These are phyloP conservation scores for Fusarium sp. DNA, from an alignment of 2,329 filamentous ascomycete species.

Conservation along the genomic window DNA sequence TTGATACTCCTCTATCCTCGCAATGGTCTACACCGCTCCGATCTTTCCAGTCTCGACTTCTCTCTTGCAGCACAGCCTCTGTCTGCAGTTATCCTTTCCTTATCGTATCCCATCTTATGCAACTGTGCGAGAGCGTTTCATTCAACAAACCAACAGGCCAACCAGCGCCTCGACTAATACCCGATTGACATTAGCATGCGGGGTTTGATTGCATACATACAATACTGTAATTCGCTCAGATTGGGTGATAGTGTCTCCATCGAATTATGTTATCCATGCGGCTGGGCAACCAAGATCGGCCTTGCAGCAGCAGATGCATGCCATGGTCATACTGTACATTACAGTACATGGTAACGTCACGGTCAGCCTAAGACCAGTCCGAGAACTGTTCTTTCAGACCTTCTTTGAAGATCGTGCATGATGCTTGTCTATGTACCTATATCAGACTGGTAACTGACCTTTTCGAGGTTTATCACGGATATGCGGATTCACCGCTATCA, in stretches of 20 bases:
- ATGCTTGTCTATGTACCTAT: background rate
- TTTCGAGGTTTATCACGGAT: background rate
- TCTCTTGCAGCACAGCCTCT: constrained; percentile 20
- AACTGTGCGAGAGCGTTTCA: constrained; percentile 17
- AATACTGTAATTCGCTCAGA: constrained; percentile 6
- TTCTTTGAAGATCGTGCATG: constrained; percentile 1
- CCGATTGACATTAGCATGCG: constrained; percentile 5
- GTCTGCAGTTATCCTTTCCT: constrained; percentile 11
- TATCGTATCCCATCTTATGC: background rate
- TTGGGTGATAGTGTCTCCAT: constrained; percentile 12
- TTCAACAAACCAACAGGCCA: constrained; percentile 11
- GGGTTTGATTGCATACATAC: constrained; percentile 17
- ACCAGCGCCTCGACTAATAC: constrained; percentile 12
- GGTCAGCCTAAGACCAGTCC: background rate
- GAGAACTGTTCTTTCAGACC: background rate
- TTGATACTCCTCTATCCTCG: constrained; percentile 8
- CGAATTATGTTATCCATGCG: constrained; percentile 22
- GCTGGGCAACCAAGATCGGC: constrained; percentile 32
- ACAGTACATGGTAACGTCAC: background rate
- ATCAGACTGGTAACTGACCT: background rate
- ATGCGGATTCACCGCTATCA: constrained; percentile 4
- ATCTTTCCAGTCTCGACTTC: background rate
- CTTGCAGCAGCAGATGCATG: constrained; percentile 26
- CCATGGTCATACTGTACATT: background rate
- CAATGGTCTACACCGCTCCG: constrained; percentile 22